Base-by-base conservation (phyloP, 495 filamentous ascomycete genomes). In the Penicillium bovifimosum region DNA sequence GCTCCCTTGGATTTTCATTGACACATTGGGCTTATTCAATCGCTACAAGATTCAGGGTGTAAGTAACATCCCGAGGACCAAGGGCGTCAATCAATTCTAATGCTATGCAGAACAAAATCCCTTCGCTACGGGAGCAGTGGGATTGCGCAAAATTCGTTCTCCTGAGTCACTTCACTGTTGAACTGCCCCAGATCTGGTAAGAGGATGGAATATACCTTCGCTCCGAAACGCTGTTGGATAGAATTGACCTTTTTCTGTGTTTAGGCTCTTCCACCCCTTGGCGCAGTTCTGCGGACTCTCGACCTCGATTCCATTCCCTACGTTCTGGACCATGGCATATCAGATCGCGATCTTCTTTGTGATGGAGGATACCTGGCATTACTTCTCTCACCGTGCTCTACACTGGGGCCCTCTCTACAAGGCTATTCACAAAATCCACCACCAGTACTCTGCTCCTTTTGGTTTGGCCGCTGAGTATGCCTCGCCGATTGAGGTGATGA, bases 341-440 rank as follows among this genome's bases (percentile, higher is more conserved):
- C 93, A 98, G 52, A 95, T 98, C 52, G 80, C 85, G 33, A 76
- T 96, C 63, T 96, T 98, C 79, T 98, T 98, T 70, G 80, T 97
- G 36, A 66, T 96, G 61, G 93, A 98, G 68, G 93, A 98, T 71
- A 79, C 95, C 43, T 98, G 95, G 95, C 93, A 98, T 68, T 98
- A 98, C 77, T 98, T 92, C 82, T 84, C 81, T 43, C 93, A 98
- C 73, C 90, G 93, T 55, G 86, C 86, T 24, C 80, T 98, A 60
- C 93, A 98, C 79, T 96, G 91, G 84, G 91, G 90, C 6, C 87
- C 88, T 26, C 83, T 98, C 5, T 98, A 98, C 81, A 92, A 86
- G 71, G 77, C 81, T 59, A 87, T 98, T 50, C 93, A 98, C 80
- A 98, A 98, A 76, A 92, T 98, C 48, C 93, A 98, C 75, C 93